A percentile compares a stretch with the other conserved stretches of the same genome.
phyloP scores from a whole-genome alignment of 2,329 filamentous ascomycete genomes.

The Pezicula neosporulosa region DNA sequence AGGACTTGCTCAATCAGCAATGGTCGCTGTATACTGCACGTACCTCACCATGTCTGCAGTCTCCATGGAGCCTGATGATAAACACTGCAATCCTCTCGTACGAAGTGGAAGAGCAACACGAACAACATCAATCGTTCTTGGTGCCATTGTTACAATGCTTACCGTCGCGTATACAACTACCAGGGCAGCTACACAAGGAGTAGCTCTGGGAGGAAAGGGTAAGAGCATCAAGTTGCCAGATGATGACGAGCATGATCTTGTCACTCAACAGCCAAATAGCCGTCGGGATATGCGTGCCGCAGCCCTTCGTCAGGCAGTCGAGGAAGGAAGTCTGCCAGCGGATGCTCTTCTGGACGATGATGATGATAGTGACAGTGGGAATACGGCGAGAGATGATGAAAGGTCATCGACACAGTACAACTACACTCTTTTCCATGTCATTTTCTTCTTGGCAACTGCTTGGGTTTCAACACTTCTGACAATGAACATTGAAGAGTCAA shows the following conservation, averaged over 20 bases:
- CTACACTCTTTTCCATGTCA: slow-evolving; percentile 93
- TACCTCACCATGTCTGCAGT: slow-evolving; percentile 98
- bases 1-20: slow-evolving; percentile 93
- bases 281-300: slow-evolving; percentile 92
- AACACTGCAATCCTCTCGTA: slow-evolving; percentile 89
- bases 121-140: slow-evolving; percentile 86
- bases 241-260: slow-evolving; percentile 81
- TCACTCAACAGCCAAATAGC: slow-evolving; percentile 75
- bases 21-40: slow-evolving; percentile 97
- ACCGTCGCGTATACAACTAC: slow-evolving; percentile 98
- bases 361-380: slow-evolving; percentile 56
- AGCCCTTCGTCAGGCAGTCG: slow-evolving; percentile 85
- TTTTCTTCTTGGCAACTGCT: slow-evolving; percentile 92
- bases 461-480: slow-evolving; percentile 93
- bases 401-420: slow-evolving; percentile 88
- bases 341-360: slow-evolving; percentile 77
- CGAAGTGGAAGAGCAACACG: slow-evolving; percentile 79
- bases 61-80: slow-evolving; percentile 96
- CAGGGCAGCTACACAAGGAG: slow-evolving; percentile 85
- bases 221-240: slow-evolving; percentile 59
- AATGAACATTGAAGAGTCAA: slow-evolving; percentile 67
- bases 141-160: slow-evolving; percentile 92
- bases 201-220: slow-evolving; percentile 65
- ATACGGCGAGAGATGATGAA: slow-evolving; percentile 79
- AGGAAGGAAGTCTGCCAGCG: slow-evolving; percentile 86